phyloP scores from a whole-genome alignment of 352 stramenopile genomes.

The Globisporangium viniferum region DNA sequence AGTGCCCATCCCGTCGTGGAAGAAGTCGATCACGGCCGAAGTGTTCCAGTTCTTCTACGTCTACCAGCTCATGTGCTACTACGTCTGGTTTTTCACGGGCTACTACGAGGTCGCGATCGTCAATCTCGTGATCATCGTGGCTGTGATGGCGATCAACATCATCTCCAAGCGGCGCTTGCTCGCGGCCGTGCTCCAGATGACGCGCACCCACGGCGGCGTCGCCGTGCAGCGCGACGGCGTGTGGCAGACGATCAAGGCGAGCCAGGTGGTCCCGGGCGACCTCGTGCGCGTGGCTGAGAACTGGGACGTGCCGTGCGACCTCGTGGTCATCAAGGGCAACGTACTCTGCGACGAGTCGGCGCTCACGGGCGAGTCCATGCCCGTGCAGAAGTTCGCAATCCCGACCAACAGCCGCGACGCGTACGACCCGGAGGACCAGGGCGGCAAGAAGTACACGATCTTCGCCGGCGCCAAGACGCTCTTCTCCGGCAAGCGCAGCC shows the following conservation, averaged over 20 bases:
- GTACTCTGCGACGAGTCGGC: conserved; percentile 50
- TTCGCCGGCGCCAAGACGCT: conserved; percentile 70
- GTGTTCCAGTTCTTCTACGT: conserved; percentile 25
- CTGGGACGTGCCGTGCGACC: conserved; percentile 49
- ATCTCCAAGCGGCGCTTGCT: conserved; percentile 41
- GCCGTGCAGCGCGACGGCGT: conserved; percentile 38
- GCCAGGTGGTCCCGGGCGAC: conserved; percentile 41
- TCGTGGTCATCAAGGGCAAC: conserved; percentile 50
- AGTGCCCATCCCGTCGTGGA: conserved; percentile 19
- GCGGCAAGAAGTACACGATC: conserved; percentile 67
- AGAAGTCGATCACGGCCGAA: conserved; percentile 14
- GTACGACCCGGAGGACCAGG: conserved; percentile 37
- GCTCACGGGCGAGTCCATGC: conserved; percentile 65
- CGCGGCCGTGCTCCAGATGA: conserved; percentile 41
- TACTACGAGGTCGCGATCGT: conserved; percentile 28
- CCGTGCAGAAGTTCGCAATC: conserved; percentile 66
- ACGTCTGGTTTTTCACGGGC: conserved; percentile 54
- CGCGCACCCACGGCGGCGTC: conserved; percentile 45
- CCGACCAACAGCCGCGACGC: conserved; percentile 27
- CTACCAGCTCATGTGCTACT: conserved; percentile 42
- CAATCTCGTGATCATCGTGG: conserved; percentile 40
- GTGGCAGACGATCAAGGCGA: conserved; percentile 33
- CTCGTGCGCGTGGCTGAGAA: conserved; percentile 42
- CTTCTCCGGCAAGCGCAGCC: conserved; percentile 23
- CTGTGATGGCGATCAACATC: conserved; percentile 43